These are phyloP conservation scores for Parascedosporium putredinis DNA, from an alignment of 2,329 filamentous ascomycete species.

Conservation along the genomic window DNA sequence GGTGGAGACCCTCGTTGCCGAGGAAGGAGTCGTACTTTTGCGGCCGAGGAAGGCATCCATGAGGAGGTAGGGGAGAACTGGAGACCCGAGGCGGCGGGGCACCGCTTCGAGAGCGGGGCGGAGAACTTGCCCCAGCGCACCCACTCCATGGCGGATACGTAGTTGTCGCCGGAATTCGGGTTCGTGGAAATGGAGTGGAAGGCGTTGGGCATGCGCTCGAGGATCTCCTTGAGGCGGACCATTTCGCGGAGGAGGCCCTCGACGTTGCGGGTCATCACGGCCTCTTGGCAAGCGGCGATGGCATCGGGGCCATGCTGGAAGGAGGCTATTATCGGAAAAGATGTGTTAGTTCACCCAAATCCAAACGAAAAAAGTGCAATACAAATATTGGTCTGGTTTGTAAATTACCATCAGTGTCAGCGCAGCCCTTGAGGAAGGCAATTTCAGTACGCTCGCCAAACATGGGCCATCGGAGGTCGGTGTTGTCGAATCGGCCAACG, in stretches of 20 bases:
- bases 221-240: slow-evolving; percentile 40
- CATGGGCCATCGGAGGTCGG: slow-evolving; percentile 42
- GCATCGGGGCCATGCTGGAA: slow-evolving; percentile 41
- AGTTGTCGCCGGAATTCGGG: slow-evolving; percentile 39
- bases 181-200: slow-evolving; percentile 45
- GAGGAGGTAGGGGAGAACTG: slow-evolving; percentile 41
- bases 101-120: slow-evolving; percentile 36
- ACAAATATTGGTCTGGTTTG: no score
- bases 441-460: slow-evolving; percentile 41
- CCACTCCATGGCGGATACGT: slow-evolving; percentile 36
- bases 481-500: slow-evolving; percentile 40
- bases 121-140: slow-evolving; percentile 42
- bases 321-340: slow-evolving; percentile 25
- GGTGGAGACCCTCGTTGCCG: slow-evolving; percentile 39
- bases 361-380: no score
- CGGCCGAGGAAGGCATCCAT: slow-evolving; percentile 46
- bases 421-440: slow-evolving; percentile 39
- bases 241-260: slow-evolving; percentile 39
- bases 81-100: slow-evolving; percentile 38
- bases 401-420: slow-evolving; percentile 30
- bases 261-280: slow-evolving; percentile 41
- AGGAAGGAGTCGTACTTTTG: slow-evolving; percentile 41
- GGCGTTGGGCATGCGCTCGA: slow-evolving; percentile 41
- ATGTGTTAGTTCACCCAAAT: no score
- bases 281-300: slow-evolving; percentile 42